phyloP scores from a whole-genome alignment of 1,284 basidiomycete genomes.

The Pseudozyma flocculosa region DNA sequence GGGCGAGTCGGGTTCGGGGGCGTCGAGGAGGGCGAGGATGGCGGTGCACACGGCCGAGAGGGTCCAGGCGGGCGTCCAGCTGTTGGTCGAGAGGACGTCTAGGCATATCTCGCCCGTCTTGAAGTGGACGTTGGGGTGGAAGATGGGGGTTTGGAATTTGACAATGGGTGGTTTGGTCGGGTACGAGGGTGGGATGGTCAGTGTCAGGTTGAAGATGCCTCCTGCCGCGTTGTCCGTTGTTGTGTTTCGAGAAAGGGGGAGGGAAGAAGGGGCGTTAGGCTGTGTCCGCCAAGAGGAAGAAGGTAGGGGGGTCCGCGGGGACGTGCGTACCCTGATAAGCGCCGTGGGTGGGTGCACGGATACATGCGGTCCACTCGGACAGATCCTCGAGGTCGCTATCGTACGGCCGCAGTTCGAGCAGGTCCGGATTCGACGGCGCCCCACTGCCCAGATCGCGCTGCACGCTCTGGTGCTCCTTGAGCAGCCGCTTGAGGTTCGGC shows the following conservation, averaged over 20 bases:
- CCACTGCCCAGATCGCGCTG: conserved; percentile 2
- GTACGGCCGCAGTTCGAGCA: conserved; percentile 43
- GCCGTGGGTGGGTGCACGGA: conserved; percentile 30
- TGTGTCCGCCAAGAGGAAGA: no score
- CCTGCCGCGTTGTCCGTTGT: neutral
- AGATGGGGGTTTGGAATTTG: conserved; percentile 47
- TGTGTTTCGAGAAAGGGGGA: neutral
- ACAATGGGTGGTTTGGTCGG: conserved; percentile 54
- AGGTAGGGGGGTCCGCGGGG: no score
- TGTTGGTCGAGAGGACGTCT: conserved; percentile 50
- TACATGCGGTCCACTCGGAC: conserved; percentile 45
- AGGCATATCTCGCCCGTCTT: conserved; percentile 58
- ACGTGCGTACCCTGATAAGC: conserved; percentile 27
- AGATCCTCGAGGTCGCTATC: conserved; percentile 46
- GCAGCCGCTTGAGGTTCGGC: conserved; percentile 26
- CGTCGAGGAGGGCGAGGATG: conserved; percentile 51
- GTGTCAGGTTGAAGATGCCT: conserved; percentile 40
- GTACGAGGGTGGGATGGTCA: conserved; percentile 41
- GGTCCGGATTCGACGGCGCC: conserved; percentile 24
- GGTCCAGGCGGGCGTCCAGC: conserved; percentile 58
- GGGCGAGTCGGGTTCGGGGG: conserved; percentile 55
- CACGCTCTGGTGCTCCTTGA: conserved; percentile 40
- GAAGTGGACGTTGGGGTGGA: conserved; percentile 54
- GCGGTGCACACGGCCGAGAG: conserved; percentile 53
- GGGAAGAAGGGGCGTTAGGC: neutral